Conservation (phyloP, 352 stramenopile genomes). For the Peronospora destructor region DNA sequence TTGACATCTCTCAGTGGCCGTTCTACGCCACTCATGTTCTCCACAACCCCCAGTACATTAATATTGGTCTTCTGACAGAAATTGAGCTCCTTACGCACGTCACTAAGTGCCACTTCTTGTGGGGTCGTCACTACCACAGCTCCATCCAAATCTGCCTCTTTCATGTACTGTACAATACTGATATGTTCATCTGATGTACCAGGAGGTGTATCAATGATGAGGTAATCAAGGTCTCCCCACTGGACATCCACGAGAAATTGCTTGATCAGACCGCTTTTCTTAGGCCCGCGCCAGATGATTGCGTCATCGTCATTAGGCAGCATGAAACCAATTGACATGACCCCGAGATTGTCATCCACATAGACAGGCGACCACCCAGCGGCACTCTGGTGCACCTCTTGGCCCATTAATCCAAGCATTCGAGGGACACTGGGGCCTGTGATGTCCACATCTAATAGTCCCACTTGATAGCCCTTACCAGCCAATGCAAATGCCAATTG, state of each 20-base stretch:
- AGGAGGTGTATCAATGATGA: conserved; percentile 99
- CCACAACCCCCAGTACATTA: conserved; percentile 88
- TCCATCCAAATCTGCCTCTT: conserved; percentile 91
- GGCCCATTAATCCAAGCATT: conserved; percentile 91
- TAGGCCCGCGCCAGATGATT: conserved; percentile 98
- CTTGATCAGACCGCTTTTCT: conserved; percentile 99
- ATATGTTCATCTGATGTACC: conserved; percentile 99
- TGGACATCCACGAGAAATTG: conserved; percentile 99
- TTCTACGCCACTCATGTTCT: conserved; percentile 98
- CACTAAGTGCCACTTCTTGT: conserved; percentile 98
- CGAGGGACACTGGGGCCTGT: conserved; percentile 96
- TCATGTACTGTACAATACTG: conserved; percentile 98
- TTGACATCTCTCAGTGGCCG: conserved; percentile 69
- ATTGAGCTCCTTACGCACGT: conserved; percentile 99
- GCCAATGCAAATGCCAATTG: conserved; percentile 97
- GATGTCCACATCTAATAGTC: conserved; percentile 98
- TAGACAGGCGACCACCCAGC: conserved; percentile 99
- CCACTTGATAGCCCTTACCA: conserved; percentile 90
- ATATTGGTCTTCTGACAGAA: conserved; percentile 97
- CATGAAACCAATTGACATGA: conserved; percentile 99
- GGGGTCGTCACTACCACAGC: conserved; percentile 98
- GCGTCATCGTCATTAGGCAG: conserved; percentile 95
- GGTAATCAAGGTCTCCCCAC: conserved; percentile 99
- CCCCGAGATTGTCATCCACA: conserved; percentile 95
- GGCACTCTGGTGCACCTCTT: conserved; percentile 96